Conservation (phyloP, 305 asterid species). For the Ilex paraguariensis region DNA sequence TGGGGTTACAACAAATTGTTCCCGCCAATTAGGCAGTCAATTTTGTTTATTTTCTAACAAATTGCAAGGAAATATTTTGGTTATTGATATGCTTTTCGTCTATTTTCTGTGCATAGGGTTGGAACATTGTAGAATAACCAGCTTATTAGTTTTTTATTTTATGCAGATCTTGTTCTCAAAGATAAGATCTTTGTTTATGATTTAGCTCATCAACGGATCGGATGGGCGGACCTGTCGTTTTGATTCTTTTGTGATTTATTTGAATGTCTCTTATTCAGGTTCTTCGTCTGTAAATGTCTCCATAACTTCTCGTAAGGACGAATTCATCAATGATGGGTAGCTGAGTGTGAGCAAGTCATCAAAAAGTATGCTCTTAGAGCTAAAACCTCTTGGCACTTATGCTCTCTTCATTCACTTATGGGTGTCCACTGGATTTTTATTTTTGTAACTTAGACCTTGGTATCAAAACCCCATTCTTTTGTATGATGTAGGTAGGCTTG, state of each 20-base stretch:
- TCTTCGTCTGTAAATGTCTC: slow-evolving; percentile 80
- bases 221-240: slow-evolving; percentile 50
- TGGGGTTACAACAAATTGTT: too few relatives aligned
- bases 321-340: slow-evolving; percentile 66
- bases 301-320: slow-evolving; percentile 71
- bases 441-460: slow-evolving; percentile 35
- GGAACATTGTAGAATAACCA: too few relatives aligned
- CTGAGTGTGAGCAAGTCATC: slow-evolving; percentile 61
- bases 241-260: too few relatives aligned
- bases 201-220: slow-evolving; percentile 62
- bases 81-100: too few relatives aligned
- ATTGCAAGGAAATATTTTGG: too few relatives aligned
- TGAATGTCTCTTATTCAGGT: slow-evolving; percentile 37
- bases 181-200: slow-evolving; percentile 86
- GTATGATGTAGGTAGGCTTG: slow-evolving; percentile 1
- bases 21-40: too few relatives aligned
- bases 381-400: slow-evolving; percentile 14
- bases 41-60: too few relatives aligned
- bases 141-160: background rate
- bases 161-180: slow-evolving; percentile 58
- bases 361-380: slow-evolving; percentile 16
- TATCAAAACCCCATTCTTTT: slow-evolving; percentile 11
- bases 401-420: slow-evolving; percentile 24
- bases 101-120: too few relatives aligned
- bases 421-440: slow-evolving; percentile 23